These are phyloP conservation scores for Pouteria campechiana DNA, from an alignment of 179 eudicot species.

Conservation along the genomic window DNA sequence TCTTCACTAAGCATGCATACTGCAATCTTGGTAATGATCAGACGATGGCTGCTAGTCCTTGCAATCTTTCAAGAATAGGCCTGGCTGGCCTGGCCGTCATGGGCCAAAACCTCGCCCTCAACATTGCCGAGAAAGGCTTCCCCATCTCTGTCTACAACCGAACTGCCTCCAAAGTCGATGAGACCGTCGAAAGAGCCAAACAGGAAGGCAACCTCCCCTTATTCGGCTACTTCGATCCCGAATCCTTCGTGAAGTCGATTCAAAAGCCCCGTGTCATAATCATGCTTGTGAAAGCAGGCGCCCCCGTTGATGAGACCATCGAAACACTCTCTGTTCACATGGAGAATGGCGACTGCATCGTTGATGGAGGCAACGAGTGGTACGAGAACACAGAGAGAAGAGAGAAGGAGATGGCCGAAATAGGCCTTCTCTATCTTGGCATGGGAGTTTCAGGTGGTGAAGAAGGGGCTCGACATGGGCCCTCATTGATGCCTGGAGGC, in stretches of 20 bases:
- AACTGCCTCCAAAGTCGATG: conserved; percentile 73
- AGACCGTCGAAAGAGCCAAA: conserved; percentile 69
- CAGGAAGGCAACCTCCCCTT: conserved; percentile 71
- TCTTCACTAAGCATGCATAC: no score
- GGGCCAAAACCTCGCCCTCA: conserved; percentile 96
- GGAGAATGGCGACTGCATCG: conserved; percentile 79
- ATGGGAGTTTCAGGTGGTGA: conserved; percentile 99
- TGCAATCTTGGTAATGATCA: no score
- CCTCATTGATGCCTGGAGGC: conserved; percentile 96
- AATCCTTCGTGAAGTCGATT: conserved; percentile 60
- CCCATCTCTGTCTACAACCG: conserved; percentile 87
- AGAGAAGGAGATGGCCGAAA: conserved; percentile 51
- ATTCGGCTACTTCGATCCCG: conserved; percentile 66
- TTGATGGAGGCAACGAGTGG: conserved; percentile 92
- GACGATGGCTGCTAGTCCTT: no score
- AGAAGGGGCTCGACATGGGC: conserved; percentile 88
- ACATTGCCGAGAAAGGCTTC: conserved; percentile 86
- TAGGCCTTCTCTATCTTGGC: conserved; percentile 80
- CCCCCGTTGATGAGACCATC: conserved; percentile 80
- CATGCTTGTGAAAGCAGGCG: conserved; percentile 85
- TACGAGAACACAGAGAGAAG: conserved; percentile 90
- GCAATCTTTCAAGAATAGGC: conserved; percentile 85
- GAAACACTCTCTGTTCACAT: conserved; percentile 60
- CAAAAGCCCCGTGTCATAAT: conserved; percentile 86
- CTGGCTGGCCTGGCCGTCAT: conserved; percentile 92